phyloP scores from a whole-genome alignment of 2,329 filamentous ascomycete species.

The Corniculantispora saksenae region DNA sequence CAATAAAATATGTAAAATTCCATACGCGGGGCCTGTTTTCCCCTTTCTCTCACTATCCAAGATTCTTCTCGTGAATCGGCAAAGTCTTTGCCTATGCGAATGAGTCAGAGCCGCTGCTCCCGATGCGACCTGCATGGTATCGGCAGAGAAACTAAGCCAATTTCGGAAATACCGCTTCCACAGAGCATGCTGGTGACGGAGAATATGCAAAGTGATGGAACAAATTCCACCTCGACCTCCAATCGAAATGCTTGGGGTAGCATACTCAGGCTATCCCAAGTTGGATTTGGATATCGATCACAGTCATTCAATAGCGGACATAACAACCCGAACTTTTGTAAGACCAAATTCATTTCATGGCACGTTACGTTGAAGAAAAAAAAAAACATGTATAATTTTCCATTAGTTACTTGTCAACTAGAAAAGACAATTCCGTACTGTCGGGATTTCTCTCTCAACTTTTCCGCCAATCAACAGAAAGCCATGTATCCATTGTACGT shows the following conservation, averaged over 20 bases:
- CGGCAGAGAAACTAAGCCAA: neutral
- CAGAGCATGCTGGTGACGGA: neutral
- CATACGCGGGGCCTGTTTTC: neutral
- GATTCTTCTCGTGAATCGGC: neutral
- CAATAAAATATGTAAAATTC: no score
- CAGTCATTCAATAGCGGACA: neutral
- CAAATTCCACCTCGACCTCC: neutral
- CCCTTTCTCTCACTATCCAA: neutral
- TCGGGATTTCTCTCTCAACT: neutral
- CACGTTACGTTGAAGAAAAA: neutral
- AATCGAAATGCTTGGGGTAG: neutral
- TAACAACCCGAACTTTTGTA: neutral
- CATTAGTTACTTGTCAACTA: slow-evolving; percentile 15
- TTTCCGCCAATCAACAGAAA: slow-evolving; percentile 7
- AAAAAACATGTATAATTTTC: neutral
- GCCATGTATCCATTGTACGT: slow-evolving; percentile 10
- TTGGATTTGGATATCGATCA: neutral
- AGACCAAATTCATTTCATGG: neutral
- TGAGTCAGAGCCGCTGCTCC: slow-evolving; percentile 12
- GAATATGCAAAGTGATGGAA: neutral
- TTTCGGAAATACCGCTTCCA: slow-evolving; percentile 8
- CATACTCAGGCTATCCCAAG: neutral
- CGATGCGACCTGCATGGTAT: neutral
- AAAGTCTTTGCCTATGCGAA: neutral
- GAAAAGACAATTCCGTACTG: slow-evolving; percentile 1